Conservation (phyloP, 169 alveolate genomes). For the Amoebophrya sp. region DNA sequence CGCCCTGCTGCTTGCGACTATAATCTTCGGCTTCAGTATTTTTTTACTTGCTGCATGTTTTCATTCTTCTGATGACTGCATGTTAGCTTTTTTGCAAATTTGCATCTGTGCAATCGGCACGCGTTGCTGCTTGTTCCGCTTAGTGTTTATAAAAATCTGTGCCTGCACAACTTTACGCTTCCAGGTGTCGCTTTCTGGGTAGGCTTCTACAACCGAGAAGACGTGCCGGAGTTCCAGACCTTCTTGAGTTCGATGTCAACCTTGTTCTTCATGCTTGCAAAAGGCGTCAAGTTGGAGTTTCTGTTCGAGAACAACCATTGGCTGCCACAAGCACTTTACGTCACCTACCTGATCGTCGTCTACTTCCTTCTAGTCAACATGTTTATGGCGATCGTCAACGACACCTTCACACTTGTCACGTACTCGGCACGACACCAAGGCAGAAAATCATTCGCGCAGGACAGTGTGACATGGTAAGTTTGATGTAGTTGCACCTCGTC, state of each 20-base stretch:
- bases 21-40: neutral
- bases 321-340: neutral
- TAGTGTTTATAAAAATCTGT: no score
- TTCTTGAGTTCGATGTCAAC: neutral
- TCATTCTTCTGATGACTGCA: no score
- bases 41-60: no score
- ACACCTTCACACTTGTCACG: neutral
- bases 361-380: neutral
- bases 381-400: conserved; percentile 20
- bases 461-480: neutral
- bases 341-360: neutral
- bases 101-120: no score
- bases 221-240: conserved; percentile 4
- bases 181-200: conserved; percentile 25
- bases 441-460: neutral
- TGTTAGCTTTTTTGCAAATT: no score
- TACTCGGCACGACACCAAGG: neutral
- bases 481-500: no score
- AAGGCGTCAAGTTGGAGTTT: neutral
- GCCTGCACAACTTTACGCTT: no score
- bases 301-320: conserved; percentile 6
- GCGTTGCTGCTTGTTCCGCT: no score
- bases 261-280: neutral
- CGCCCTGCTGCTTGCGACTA: conserved; percentile 17
- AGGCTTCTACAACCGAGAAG: conserved; percentile 2